These are phyloP conservation scores for Ramularia collo-cygni DNA, from an alignment of 2,329 filamentous ascomycete species.

Conservation along the genomic window DNA sequence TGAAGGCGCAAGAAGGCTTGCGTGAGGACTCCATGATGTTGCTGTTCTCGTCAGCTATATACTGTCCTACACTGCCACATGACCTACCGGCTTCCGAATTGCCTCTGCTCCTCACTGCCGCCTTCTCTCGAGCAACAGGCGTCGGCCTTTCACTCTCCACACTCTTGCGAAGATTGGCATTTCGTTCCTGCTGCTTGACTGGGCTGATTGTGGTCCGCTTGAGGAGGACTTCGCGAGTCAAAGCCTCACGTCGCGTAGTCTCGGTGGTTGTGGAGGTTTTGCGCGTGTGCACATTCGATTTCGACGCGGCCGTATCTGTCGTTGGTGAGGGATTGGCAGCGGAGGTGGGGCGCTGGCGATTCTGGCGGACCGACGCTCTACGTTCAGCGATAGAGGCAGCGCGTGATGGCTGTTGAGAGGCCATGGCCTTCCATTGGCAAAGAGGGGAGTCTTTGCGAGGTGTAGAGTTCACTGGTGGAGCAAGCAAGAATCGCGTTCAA, in stretches of 20 bases:
- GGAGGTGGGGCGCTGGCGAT: slow-evolving; percentile 20
- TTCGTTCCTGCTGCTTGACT: slow-evolving; percentile 12
- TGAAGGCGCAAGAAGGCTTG: slow-evolving; percentile 62
- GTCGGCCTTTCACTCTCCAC: slow-evolving; percentile 13
- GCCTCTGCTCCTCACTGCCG: slow-evolving; percentile 5
- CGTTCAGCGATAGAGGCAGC: slow-evolving; percentile 23
- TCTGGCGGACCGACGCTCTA: slow-evolving; percentile 22
- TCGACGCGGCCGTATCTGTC: slow-evolving; percentile 13
- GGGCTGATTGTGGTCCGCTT: slow-evolving; percentile 15
- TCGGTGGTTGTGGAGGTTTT: slow-evolving; percentile 16
- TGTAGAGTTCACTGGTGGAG: too few relatives aligned
- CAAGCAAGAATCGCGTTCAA: slow-evolving; percentile 5
- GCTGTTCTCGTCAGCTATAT: slow-evolving; percentile 6
- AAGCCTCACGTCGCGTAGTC: slow-evolving; percentile 13
- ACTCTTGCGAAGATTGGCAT: slow-evolving; percentile 12
- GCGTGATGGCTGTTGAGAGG: slow-evolving; percentile 21
- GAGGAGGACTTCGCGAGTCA: slow-evolving; percentile 16
- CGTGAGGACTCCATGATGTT: slow-evolving; percentile 70
- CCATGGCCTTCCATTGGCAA: slow-evolving; percentile 16
- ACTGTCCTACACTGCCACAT: background rate
- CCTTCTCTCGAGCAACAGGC: slow-evolving; percentile 7
- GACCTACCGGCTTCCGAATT: slow-evolving; percentile 17
- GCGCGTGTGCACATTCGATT: slow-evolving; percentile 11
- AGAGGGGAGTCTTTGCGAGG: background rate
- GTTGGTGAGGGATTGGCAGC: slow-evolving; percentile 14